Percentiles rank a stretch among this genome's conserved stretches.
phyloP scores from a whole-genome alignment of 208 protist species.

The Acanthamoeba triangularis region DNA sequence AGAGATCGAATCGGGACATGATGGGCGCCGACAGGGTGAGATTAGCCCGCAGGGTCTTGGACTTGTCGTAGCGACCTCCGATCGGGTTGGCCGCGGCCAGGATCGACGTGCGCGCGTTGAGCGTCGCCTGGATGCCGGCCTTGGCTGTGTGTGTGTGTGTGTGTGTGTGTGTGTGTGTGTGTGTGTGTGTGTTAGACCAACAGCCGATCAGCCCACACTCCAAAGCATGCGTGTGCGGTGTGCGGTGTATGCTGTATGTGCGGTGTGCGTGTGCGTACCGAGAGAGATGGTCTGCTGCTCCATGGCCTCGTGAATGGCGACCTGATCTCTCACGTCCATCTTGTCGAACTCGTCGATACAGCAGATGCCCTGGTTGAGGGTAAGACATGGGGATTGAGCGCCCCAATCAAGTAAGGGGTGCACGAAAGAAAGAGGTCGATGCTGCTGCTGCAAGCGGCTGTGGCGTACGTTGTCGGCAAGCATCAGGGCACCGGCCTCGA shows the following conservation, averaged over 20 bases:
- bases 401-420: background rate
- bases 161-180: background rate
- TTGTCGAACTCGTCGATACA: slow-evolving; percentile 99
- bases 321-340: slow-evolving; percentile 99
- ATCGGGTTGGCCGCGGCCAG: slow-evolving; percentile 99
- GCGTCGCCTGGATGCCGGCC: slow-evolving; percentile 98
- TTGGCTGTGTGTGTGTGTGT: background rate
- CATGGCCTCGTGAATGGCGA: slow-evolving; percentile 99
- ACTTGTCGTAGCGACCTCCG: slow-evolving; percentile 96
- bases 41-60: slow-evolving; percentile 92
- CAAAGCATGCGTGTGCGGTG: slow-evolving; percentile 77
- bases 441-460: background rate
- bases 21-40: slow-evolving; percentile 95
- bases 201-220: too few relatives aligned
- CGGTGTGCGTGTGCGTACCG: slow-evolving; percentile 99
- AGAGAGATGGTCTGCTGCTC: slow-evolving; percentile 99
- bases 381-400: background rate
- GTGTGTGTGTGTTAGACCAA: background rate
- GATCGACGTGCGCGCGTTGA: slow-evolving; percentile 99
- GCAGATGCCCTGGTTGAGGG: slow-evolving; percentile 96
- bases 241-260: slow-evolving; percentile 99
- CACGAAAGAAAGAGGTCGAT: background rate
- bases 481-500: slow-evolving; percentile 99
- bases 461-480: slow-evolving; percentile 97
- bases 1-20: slow-evolving; percentile 99